These are phyloP conservation scores for Ustilago tritici DNA, from an alignment of 1,284 basidiomycete genomes.

Conservation along the genomic window DNA sequence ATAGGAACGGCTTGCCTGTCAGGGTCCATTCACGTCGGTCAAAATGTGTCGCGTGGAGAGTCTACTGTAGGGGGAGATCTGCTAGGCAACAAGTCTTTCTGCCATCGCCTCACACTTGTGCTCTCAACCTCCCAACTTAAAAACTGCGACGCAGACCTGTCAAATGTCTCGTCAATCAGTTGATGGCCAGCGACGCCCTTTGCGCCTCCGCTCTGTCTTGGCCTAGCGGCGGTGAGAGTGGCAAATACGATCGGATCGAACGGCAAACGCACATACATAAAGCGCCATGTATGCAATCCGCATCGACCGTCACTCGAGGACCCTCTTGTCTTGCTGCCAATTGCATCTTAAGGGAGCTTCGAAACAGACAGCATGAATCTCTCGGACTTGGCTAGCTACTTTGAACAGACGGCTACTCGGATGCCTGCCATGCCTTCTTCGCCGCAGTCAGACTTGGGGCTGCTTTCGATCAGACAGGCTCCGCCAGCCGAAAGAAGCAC, in stretches of 20 bases:
- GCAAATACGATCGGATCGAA: not conserved
- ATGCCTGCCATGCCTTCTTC: not conserved
- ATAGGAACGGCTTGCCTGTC: conserved; percentile 3
- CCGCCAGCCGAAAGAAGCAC: not conserved
- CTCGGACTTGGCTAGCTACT: not conserved
- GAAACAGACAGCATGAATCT: not conserved
- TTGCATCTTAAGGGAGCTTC: not conserved
- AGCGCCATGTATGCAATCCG: not conserved
- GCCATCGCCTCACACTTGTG: not conserved
- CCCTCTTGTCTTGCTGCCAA: not conserved
- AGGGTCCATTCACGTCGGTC: conserved; percentile 1
- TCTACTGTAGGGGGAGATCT: not conserved
- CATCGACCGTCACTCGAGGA: not conserved
- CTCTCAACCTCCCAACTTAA: not conserved
- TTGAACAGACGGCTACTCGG: not conserved
- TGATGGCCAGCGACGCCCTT: not conserved
- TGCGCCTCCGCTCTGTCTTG: not conserved
- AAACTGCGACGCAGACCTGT: conserved; percentile 1
- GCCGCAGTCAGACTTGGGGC: not conserved
- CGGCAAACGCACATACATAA: not conserved
- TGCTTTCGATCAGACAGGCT: not conserved
- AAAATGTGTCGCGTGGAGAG: not conserved
- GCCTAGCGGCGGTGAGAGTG: not conserved
- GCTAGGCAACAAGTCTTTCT: not conserved
- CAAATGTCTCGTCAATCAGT: not conserved